Percentiles rank a stretch among this genome's conserved stretches.
Evolutionary conservation across 352 stramenopile genomes (phyloP).

Genomic region (Globisporangium nagaii): DNA sequence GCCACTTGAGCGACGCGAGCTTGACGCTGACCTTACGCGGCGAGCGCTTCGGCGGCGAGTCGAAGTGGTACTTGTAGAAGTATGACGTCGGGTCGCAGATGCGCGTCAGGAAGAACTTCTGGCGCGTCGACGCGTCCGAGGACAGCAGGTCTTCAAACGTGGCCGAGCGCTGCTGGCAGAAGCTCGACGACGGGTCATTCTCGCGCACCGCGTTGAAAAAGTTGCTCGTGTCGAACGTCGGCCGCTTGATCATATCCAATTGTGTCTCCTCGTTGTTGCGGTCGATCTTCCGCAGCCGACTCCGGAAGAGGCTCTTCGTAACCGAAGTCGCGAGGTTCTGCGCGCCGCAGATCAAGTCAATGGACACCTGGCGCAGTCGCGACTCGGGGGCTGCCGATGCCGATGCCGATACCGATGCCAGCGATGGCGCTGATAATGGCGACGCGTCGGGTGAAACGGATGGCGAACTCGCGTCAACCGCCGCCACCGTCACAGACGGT

Average conservation of each 20-base stretch:
- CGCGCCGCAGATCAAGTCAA: constrained; percentile 69
- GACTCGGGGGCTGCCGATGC: constrained; percentile 9
- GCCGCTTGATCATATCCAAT: constrained; percentile 71
- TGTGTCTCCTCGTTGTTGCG: constrained; percentile 32
- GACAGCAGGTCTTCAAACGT: constrained; percentile 81
- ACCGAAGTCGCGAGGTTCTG: constrained; percentile 67
- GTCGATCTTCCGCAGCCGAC: constrained; percentile 60
- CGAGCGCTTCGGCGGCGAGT: constrained; percentile 54
- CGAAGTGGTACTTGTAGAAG: constrained; percentile 89
- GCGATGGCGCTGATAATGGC: neutral
- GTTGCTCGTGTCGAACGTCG: constrained; percentile 48
- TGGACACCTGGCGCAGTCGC: constrained; percentile 63
- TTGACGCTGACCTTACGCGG: constrained; percentile 58
- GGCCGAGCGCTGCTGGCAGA: constrained; percentile 62
- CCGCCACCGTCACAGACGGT: neutral
- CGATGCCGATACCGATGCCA: constrained; percentile 7
- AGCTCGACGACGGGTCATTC: constrained; percentile 79
- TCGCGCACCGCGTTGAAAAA: constrained; percentile 81
- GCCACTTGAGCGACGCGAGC: constrained; percentile 57
- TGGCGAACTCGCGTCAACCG: constrained; percentile 3
- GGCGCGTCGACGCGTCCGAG: constrained; percentile 40
- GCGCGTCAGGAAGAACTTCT: constrained; percentile 82
- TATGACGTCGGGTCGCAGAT: constrained; percentile 86
- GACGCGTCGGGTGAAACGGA: neutral
- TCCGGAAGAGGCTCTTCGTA: constrained; percentile 69